Evolutionary conservation across 73 alveolate genomes (phyloP).

Genomic region (Paramecium primaurelia): DNA sequence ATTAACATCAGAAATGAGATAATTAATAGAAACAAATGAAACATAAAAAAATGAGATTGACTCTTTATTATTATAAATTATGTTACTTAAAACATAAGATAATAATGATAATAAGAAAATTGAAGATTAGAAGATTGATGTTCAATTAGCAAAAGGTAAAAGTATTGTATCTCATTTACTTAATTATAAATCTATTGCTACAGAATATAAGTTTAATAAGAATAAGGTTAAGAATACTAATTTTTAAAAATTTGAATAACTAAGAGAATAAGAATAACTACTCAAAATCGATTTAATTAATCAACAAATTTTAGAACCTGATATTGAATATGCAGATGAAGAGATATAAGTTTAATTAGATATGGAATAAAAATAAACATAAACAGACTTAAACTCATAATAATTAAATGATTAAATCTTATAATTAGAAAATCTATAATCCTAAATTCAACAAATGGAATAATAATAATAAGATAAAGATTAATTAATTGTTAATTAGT

Average conservation of each 20-base stretch:
- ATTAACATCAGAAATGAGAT: background rate
- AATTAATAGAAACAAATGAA: background rate
- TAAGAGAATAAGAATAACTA: background rate
- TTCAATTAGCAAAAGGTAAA: background rate
- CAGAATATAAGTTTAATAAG: background rate
- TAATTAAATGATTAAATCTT: background rate
- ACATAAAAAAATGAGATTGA: background rate
- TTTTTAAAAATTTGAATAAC: background rate
- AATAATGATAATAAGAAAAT: background rate
- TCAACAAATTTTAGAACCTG: background rate
- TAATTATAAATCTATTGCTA: background rate
- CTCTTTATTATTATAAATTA: background rate
- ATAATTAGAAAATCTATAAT: background rate
- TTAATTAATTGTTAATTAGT: background rate
- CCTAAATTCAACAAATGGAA: background rate
- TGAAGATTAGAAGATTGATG: background rate
- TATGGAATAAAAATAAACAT: background rate
- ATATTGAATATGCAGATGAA: background rate
- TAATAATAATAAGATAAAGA: background rate
- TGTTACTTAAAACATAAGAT: conserved; percentile 1
- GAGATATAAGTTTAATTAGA: background rate
- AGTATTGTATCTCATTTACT: conserved; percentile 25
- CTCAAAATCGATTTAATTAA: background rate
- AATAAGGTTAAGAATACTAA: background rate
- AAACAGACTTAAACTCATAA: background rate